A percentile compares a stretch with the other conserved stretches of the same genome.
Conservation (phyloP, 1,139 yeast species). For the Pneumocystis jirovecii region DNA sequence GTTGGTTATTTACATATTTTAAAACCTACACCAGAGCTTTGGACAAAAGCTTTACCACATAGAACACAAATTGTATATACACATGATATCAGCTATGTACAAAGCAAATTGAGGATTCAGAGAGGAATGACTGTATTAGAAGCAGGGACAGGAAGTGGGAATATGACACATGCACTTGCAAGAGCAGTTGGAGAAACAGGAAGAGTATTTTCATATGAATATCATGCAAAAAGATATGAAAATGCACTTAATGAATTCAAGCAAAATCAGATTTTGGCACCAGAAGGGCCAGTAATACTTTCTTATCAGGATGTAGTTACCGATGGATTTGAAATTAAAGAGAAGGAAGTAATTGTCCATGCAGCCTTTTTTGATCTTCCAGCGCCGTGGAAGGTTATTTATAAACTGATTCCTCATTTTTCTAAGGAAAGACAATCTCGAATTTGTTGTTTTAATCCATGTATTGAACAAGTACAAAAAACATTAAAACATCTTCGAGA, state of each 20-base stretch:
- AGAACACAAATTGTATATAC: slow-evolving; percentile 96
- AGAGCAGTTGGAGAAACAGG: slow-evolving; percentile 42
- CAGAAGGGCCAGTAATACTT: slow-evolving; percentile 30
- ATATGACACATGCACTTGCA: slow-evolving; percentile 85
- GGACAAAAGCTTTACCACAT: slow-evolving; percentile 92
- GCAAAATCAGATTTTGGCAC: slow-evolving; percentile 46
- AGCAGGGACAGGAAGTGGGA: slow-evolving; percentile 97
- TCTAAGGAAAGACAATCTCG: slow-evolving; percentile 41
- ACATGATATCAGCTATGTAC: slow-evolving; percentile 82
- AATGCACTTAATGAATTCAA: slow-evolving; percentile 70
- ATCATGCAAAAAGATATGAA: slow-evolving; percentile 66
- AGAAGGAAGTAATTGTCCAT: slow-evolving; percentile 37
- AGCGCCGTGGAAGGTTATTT: slow-evolving; percentile 93
- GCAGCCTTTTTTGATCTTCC: slow-evolving; percentile 84
- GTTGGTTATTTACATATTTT: slow-evolving; percentile 77
- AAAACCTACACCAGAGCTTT: slow-evolving; percentile 86
- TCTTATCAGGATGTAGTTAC: slow-evolving; percentile 90
- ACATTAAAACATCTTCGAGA: slow-evolving; percentile 61
- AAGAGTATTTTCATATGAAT: slow-evolving; percentile 68
- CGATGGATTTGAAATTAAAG: slow-evolving; percentile 47
- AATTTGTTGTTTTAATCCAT: slow-evolving; percentile 90
- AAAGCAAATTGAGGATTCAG: slow-evolving; percentile 60
- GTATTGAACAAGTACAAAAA: slow-evolving; percentile 89
- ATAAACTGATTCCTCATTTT: slow-evolving; percentile 49
- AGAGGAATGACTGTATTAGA: slow-evolving; percentile 75